Percentiles rank a stretch among this genome's conserved stretches.
These are phyloP conservation scores for Crinitomyces ghanaensis DNA, from an alignment of 805 yeast species.

Conservation along the genomic window DNA sequence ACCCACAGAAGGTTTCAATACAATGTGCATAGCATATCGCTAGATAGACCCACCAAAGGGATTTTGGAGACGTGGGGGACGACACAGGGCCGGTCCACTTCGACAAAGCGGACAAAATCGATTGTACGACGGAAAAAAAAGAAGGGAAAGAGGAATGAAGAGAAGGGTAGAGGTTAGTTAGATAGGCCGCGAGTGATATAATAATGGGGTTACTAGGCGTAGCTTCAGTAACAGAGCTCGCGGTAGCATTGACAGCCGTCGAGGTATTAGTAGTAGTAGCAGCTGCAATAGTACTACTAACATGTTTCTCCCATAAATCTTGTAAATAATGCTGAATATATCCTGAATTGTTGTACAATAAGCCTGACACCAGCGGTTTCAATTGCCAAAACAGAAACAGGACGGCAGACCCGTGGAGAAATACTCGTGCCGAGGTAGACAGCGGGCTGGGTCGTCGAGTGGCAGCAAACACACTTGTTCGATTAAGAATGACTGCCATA, in stretches of 20 bases:
- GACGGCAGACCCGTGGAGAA: constrained; percentile 32
- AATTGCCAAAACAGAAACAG: constrained; percentile 26
- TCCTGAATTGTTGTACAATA: too few species aligned
- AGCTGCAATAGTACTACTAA: too few species aligned
- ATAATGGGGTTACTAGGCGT: too few species aligned
- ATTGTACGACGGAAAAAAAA: background rate
- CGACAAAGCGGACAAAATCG: background rate
- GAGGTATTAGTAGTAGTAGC: too few species aligned
- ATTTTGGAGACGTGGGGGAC: constrained; percentile 36
- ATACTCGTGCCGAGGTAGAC: constrained; percentile 24
- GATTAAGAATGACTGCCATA: constrained; percentile 45
- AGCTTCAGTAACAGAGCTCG: too few species aligned
- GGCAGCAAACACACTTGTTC: constrained; percentile 49
- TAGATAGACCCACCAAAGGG: constrained; percentile 48
- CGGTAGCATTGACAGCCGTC: too few species aligned
- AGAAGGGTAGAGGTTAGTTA: too few species aligned
- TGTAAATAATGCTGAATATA: too few species aligned
- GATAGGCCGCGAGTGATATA: too few species aligned
- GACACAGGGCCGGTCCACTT: constrained; percentile 6
- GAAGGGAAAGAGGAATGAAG: background rate
- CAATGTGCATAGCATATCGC: constrained; percentile 51
- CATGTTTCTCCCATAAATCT: too few species aligned
- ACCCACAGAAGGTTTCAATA: constrained; percentile 53
- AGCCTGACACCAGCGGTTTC: constrained; percentile 27
- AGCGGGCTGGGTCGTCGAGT: constrained; percentile 32